Evolutionary conservation across 2,329 filamentous ascomycete genomes (phyloP), one percentile per base, ranked within the genome.

Genomic region (Emericellopsis atlantica): DNA sequence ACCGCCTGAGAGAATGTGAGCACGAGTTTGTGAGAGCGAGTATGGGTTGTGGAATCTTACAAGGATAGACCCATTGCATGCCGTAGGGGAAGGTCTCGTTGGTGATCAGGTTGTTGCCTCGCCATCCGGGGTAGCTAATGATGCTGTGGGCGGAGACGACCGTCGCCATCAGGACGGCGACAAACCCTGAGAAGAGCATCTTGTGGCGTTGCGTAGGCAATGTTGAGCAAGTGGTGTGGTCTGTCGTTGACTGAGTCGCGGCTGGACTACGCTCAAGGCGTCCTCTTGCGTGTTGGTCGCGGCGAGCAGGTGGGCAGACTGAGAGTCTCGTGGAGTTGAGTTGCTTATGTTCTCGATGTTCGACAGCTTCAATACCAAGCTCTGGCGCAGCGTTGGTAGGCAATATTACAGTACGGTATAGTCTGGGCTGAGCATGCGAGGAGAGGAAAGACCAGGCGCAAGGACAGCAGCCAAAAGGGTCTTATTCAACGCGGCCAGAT

Each of bases 31-130:
- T 7, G 35, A 10, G 12, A n/a, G 14, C 7, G 12, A 16, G 21
- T 8, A 32, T 11, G 22, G 18, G n/a, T 7, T 40, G 2, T 23
- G 37, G 67, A 29, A 29, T 29, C 85, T 65, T 69, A 95, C 88
- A 95, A 61, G 89, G 88, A 67, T 94, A 95, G 58, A 81, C 79
- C 88, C 88, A 95, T 66, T 94, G 84, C 84, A 92, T 90, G 63
- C 88, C 89, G 50, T 84, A 94, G 2, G 88, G 88, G 51, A 77
- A 92, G 1, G 74, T 79, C 3, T 76, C 77, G 58, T 87, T 93
- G 35, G 81, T 83, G 55, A 82, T 73, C 46, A 94, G 74, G 57
- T 87, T 93, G 67, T 94, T 81, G 48, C 87, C 88, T 72, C 88
- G 67, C 79, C 83, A 90, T 49, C 84, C 84, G 0, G 87, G 88